These are phyloP conservation scores for Thelonectria rubi DNA, from an alignment of 2,329 filamentous ascomycete species.

Conservation along the genomic window DNA sequence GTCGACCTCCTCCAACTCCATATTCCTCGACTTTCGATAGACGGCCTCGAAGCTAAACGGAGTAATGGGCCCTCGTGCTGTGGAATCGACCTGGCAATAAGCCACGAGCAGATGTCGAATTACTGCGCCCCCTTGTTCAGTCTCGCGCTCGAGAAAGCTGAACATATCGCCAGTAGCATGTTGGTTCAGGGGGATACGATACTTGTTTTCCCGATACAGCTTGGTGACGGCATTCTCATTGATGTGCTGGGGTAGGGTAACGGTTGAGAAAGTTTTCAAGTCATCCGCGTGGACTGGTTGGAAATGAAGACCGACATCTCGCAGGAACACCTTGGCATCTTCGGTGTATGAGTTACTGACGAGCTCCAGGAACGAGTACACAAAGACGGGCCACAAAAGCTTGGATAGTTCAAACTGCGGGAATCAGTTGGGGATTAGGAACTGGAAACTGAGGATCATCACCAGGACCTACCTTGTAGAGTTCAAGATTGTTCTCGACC, in stretches of 20 bases:
- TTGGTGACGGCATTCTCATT: conserved; percentile 79
- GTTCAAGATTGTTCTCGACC: conserved; percentile 90
- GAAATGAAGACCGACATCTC: conserved; percentile 73
- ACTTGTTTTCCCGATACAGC: conserved; percentile 86
- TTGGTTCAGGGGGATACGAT: conserved; percentile 87
- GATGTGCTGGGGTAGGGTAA: conserved; percentile 81
- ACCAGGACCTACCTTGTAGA: conserved; percentile 77
- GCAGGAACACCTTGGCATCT: conserved; percentile 79
- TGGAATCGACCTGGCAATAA: conserved; percentile 66
- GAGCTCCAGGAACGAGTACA: conserved; percentile 89
- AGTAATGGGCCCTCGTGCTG: conserved; percentile 69
- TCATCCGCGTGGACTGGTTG: conserved; percentile 83
- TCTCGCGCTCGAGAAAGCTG: conserved; percentile 88
- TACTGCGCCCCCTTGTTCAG: conserved; percentile 80
- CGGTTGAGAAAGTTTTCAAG: conserved; percentile 75
- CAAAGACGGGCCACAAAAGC: conserved; percentile 90
- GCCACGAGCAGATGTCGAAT: conserved; percentile 77
- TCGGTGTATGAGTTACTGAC: conserved; percentile 75
- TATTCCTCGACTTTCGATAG: conserved; percentile 64
- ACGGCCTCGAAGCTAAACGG: conserved; percentile 71
- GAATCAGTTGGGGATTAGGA: conserved; percentile 28
- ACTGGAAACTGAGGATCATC: conserved; percentile 8
- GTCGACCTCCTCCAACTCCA: conserved; percentile 70
- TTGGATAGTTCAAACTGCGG: conserved; percentile 83
- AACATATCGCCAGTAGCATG: conserved; percentile 85